Conservation (phyloP, 2,329 filamentous ascomycete genomes). For the Coniochaeta sp. region DNA sequence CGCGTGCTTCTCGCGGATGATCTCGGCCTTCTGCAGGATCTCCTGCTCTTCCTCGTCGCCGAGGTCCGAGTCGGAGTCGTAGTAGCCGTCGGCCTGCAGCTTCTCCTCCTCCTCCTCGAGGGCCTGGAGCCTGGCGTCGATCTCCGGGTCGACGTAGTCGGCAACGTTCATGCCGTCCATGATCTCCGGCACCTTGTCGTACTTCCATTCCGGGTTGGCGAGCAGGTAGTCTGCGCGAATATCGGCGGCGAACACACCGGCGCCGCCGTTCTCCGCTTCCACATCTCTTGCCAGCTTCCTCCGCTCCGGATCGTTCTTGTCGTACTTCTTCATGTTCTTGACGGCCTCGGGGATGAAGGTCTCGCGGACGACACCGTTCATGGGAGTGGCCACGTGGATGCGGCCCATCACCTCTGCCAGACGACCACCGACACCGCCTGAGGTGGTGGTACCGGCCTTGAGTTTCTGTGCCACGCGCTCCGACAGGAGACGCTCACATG, state of each 20-base stretch:
- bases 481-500: slow-evolving; percentile 86
- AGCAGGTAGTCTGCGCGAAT: slow-evolving; percentile 83
- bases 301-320: slow-evolving; percentile 81
- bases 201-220: slow-evolving; percentile 86
- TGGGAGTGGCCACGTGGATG: slow-evolving; percentile 94
- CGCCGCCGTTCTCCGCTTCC: slow-evolving; percentile 86
- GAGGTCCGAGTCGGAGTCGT: slow-evolving; percentile 75
- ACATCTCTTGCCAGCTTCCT: slow-evolving; percentile 75
- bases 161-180: slow-evolving; percentile 96
- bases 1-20: slow-evolving; percentile 90
- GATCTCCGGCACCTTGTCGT: slow-evolving; percentile 90
- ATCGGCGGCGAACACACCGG: slow-evolving; percentile 93
- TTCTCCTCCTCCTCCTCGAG: slow-evolving; percentile 94
- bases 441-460: slow-evolving; percentile 77
- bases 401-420: slow-evolving; percentile 85
- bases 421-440: slow-evolving; percentile 69
- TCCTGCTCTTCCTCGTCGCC: slow-evolving; percentile 88
- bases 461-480: slow-evolving; percentile 93
- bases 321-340: slow-evolving; percentile 78
- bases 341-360: slow-evolving; percentile 82
- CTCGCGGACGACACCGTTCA: slow-evolving; percentile 71
- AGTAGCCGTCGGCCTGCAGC: slow-evolving; percentile 86
- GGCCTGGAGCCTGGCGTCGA: slow-evolving; percentile 83
- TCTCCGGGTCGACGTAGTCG: slow-evolving; percentile 95
- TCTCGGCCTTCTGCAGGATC: slow-evolving; percentile 81